Conservation (phyloP, 129 eudicot genomes). For the Lactuca sativa region DNA sequence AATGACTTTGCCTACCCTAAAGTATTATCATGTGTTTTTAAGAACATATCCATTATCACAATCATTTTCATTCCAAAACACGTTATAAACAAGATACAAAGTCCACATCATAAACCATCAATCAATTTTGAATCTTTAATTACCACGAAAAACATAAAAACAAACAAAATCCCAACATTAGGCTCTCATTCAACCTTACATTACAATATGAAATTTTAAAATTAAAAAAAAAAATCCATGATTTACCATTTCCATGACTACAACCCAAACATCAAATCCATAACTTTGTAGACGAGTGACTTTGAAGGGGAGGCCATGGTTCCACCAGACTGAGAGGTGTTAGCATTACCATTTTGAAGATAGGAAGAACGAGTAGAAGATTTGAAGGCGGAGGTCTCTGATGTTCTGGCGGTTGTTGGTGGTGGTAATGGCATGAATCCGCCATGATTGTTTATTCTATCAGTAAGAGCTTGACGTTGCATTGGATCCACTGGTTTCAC, state of each 20-base stretch:
- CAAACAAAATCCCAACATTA: too few species aligned
- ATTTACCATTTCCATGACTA: constrained; percentile 13
- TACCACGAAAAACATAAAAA: too few species aligned
- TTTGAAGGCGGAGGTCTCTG: constrained; percentile 51
- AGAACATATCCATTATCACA: too few species aligned
- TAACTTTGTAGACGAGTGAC: constrained; percentile 67
- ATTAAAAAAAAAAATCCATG: too few species aligned
- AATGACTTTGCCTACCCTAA: too few species aligned
- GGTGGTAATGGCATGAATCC: constrained; percentile 89
- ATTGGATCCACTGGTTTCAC: constrained; percentile 90
- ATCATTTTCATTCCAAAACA: too few species aligned
- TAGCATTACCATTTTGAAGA: constrained; percentile 50
- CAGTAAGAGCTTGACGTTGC: constrained; percentile 71
- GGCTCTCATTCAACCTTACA: too few species aligned
- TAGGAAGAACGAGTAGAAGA: constrained; percentile 44
- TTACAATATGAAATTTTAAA: too few species aligned
- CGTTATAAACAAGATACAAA: too few species aligned
- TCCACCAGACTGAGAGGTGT: constrained; percentile 54
- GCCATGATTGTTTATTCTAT: constrained; percentile 73
- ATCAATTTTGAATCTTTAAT: too few species aligned
- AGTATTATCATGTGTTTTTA: too few species aligned
- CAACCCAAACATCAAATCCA: constrained; percentile 91
- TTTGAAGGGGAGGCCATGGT: constrained; percentile 87
- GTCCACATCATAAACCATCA: too few species aligned
- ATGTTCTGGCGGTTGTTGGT: constrained; percentile 38